Base-by-base conservation (phyloP, 768 basidiomycete genomes). In the Trametes cubensis region DNA sequence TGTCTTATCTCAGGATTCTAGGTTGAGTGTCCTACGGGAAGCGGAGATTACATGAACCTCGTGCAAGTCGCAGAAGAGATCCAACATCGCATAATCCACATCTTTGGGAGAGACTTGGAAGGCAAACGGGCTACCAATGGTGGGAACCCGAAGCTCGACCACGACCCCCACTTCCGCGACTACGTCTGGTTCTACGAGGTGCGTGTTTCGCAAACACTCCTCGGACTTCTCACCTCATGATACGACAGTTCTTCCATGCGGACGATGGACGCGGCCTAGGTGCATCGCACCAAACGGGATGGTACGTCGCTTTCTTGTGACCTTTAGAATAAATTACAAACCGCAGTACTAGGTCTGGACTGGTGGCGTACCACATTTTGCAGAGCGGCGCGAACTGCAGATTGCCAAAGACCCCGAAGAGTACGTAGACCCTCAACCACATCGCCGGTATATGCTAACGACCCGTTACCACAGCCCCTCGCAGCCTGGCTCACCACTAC, bases 231-330 rank as follows among this genome's bases (percentile, higher is more conserved):
- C 30, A n/a, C 14, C 38, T 61, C 15, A 50, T 21, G 15, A n/a
- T 28, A 49, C 23, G 30, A 28, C 66, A 95, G 90, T 98, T 89
- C 79, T 98, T 98, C 87, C 91, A 98, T 73, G 96, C 87, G 15
- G 94, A 99, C 67, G 87, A 81, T 59, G 97, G 97, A 20, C 84
- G 87, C 60, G 97, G 97, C 20, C 82, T 99, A 14, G 97, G 97
- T 42, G 97, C 96, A 3, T 97, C 95, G 6, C 97, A 99, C 76
- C 97, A 99, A 75, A 98, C 95, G 63, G 97, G 97, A 67, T 99
- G 96, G 95, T 89, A 70, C 75, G 81, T 65, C 3, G 14, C n/a
- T 26, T 10, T n/a, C 39, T 30, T 13, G 2, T 11, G 20, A 13
- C 20, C 54, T 39, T 25, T 42, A 11, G 1, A 15, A 13, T n/a